phyloP scores from a whole-genome alignment of 2,329 filamentous ascomycete genomes.

The Trichoderma asperellum region DNA sequence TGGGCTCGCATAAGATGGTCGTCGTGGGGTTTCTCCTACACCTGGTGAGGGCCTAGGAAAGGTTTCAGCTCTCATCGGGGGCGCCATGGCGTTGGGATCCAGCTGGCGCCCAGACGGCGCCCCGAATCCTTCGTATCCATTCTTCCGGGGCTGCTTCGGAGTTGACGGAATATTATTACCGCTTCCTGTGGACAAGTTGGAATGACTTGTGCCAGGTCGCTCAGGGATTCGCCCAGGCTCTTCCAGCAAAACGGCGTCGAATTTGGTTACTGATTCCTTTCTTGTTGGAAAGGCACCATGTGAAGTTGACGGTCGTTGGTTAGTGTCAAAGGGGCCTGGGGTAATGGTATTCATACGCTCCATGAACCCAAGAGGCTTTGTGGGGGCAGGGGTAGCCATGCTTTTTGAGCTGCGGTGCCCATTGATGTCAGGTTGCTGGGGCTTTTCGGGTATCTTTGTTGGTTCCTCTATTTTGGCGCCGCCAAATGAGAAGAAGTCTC shows the following conservation, averaged over 20 bases:
- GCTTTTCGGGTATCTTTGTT: constrained; percentile 45
- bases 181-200: constrained; percentile 32
- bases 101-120: constrained; percentile 48
- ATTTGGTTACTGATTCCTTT: constrained; percentile 37
- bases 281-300: constrained; percentile 42
- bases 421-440: constrained; percentile 53
- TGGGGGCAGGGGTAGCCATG: constrained; percentile 1
- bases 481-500: constrained; percentile 51
- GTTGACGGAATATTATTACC: constrained; percentile 38
- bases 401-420: constrained; percentile 47
- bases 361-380: constrained; percentile 46
- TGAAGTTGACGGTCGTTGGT: constrained; percentile 42
- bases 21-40: constrained; percentile 43
- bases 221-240: constrained; percentile 23
- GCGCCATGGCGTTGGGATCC: constrained; percentile 44
- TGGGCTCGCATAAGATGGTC: constrained; percentile 54
- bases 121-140: constrained; percentile 63
- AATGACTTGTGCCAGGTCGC: constrained; percentile 30
- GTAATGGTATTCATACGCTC: constrained; percentile 68
- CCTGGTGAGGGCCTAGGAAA: constrained; percentile 51
- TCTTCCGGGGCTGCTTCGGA: constrained; percentile 51
- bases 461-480: constrained; percentile 42
- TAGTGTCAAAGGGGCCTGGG: constrained; percentile 66
- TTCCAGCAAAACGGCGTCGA: constrained; percentile 19
- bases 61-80: constrained; percentile 55